phyloP scores from a whole-genome alignment of 2,329 filamentous ascomycete genomes.

The Aspergillus neoniger region DNA sequence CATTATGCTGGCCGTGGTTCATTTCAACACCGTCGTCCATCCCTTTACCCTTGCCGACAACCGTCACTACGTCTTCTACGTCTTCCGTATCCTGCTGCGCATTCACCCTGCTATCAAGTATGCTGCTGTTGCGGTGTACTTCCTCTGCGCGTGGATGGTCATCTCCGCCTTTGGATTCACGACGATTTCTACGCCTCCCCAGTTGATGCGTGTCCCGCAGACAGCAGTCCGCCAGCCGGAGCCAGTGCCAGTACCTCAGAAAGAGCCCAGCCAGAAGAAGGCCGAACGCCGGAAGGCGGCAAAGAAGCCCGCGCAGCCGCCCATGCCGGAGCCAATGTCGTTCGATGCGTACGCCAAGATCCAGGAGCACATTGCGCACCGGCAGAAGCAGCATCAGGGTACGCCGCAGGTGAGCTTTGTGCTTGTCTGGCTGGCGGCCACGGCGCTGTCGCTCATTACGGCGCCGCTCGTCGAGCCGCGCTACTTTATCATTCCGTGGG shows the following conservation, averaged over 20 bases:
- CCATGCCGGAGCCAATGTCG: constrained; percentile 24
- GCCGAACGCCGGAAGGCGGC: constrained; percentile 18
- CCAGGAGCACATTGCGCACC: constrained; percentile 32
- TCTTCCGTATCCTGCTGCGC: constrained; percentile 81
- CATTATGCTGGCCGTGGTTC: constrained; percentile 57
- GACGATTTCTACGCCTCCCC: constrained; percentile 24
- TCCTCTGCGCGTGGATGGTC: constrained; percentile 67
- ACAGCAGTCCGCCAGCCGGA: not conserved
- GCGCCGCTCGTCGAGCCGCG: constrained; percentile 92
- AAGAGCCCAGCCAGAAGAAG: constrained; percentile 19
- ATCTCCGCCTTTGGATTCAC: constrained; percentile 62
- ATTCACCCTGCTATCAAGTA: constrained; percentile 66
- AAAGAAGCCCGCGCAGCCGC: constrained; percentile 20
- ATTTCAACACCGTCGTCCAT: constrained; percentile 89
- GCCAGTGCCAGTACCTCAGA: constrained; percentile 1
- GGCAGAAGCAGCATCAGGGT: constrained; percentile 32
- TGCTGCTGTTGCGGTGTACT: constrained; percentile 69
- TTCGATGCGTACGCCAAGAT: constrained; percentile 33
- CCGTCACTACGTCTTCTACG: constrained; percentile 94
- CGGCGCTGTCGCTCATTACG: constrained; percentile 76
- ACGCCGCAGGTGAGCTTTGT: constrained; percentile 53
- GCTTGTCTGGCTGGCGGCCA: constrained; percentile 67
- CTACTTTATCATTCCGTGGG: constrained; percentile 94
- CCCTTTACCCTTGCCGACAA: constrained; percentile 97
- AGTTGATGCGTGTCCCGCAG: constrained; percentile 13